Conservation (phyloP, 768 basidiomycete genomes). For the Boletus fagicola region DNA sequence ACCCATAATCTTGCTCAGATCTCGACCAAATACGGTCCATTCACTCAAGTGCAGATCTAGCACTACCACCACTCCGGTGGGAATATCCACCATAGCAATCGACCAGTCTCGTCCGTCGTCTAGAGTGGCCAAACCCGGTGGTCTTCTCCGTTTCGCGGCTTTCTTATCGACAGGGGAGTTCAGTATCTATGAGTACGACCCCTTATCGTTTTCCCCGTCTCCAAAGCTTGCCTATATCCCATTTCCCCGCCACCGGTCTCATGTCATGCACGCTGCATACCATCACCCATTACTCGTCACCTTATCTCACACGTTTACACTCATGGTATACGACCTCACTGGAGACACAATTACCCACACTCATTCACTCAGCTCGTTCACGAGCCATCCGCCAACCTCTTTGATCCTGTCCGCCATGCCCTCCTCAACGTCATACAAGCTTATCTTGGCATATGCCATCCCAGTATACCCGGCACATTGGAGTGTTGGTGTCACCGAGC, state of each 20-base stretch:
- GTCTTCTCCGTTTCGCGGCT: conserved; percentile 46
- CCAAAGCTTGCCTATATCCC: conserved; percentile 50
- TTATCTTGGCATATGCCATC: conserved; percentile 70
- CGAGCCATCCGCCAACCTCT: conserved; percentile 76
- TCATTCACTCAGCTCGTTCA: conserved; percentile 73
- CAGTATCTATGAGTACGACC: conserved; percentile 53
- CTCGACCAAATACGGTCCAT: conserved; percentile 30
- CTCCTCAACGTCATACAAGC: conserved; percentile 59
- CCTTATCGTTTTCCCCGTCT: conserved; percentile 40
- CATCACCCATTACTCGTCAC: conserved; percentile 77
- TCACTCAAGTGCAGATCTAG: conserved; percentile 45
- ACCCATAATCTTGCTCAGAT: conserved; percentile 23
- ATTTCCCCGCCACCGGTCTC: conserved; percentile 38
- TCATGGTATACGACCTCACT: conserved; percentile 72
- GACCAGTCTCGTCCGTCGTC: conserved; percentile 67
- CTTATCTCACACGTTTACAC: conserved; percentile 61
- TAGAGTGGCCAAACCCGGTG: conserved; percentile 26
- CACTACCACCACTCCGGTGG: conserved; percentile 28
- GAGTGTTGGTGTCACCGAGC: conserved; percentile 74
- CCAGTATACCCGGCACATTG: conserved; percentile 82
- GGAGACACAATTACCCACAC: conserved; percentile 48
- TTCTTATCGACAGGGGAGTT: conserved; percentile 75
- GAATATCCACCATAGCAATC: conserved; percentile 64
- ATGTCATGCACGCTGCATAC: conserved; percentile 66
- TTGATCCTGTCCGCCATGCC: conserved; percentile 67